Conservation (phyloP, 169 alveolate species). For the Ichthyophthirius multifiliis region DNA sequence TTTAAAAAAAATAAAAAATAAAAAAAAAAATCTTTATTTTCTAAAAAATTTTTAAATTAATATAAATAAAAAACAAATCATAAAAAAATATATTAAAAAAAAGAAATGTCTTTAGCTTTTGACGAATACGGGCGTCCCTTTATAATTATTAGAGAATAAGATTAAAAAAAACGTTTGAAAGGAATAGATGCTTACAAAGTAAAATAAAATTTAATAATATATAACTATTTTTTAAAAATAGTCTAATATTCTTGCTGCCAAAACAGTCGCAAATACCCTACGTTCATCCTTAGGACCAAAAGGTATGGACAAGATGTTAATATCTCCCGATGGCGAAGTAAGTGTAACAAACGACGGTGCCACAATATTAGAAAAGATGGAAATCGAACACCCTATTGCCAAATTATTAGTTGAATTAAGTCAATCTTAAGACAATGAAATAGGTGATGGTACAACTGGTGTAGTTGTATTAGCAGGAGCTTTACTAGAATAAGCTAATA, state of each 20-base stretch:
- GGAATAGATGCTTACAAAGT: conserved; percentile 98
- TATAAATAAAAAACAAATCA: too few relatives aligned
- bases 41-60: too few relatives aligned
- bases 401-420: conserved; percentile 98
- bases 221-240: conserved; percentile 34
- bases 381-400: conserved; percentile 96
- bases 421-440: conserved; percentile 98
- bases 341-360: conserved; percentile 94
- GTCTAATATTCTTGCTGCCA: conserved; percentile 95
- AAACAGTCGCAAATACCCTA: conserved; percentile 94
- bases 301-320: conserved; percentile 99
- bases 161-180: conserved; percentile 93
- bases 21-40: too few relatives aligned
- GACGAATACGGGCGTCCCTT: conserved; percentile 99
- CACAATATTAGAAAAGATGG: conserved; percentile 62
- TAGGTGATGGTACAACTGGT: conserved; percentile 99
- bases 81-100: too few relatives aligned
- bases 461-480: conserved; percentile 99
- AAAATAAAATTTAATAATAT: conserved; percentile 13
- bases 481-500: conserved; percentile 92
- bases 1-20: too few relatives aligned
- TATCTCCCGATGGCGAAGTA: conserved; percentile 97
- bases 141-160: conserved; percentile 95
- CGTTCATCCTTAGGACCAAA: conserved; percentile 98
- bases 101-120: conserved; percentile 88